A percentile compares a stretch with the other conserved stretches of the same genome.
Conservation (phyloP, 2,329 filamentous ascomycete species). For the Colletotrichum nymphaeae region DNA sequence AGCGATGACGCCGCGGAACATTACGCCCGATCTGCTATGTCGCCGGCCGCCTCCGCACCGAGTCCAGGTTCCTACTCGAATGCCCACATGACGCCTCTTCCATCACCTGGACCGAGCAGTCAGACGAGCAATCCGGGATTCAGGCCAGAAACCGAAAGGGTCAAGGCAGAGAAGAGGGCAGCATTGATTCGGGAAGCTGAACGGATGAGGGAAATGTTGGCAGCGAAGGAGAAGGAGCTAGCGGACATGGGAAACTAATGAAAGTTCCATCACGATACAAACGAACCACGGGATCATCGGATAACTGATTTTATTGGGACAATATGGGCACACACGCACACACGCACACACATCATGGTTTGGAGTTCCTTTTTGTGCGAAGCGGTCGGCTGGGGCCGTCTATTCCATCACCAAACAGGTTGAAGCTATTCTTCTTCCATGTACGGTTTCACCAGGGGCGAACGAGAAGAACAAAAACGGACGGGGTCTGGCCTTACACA, state of each 20-base stretch:
- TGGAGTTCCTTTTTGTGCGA: conserved; percentile 20
- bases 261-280: conserved; percentile 25
- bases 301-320: not conserved
- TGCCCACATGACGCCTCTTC: conserved; percentile 39
- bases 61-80: conserved; percentile 54
- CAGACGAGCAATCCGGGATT: conserved; percentile 42
- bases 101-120: conserved; percentile 41
- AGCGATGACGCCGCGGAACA: conserved; percentile 51
- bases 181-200: conserved; percentile 80
- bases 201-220: conserved; percentile 77
- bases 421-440: not conserved
- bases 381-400: not conserved
- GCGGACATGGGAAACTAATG: conserved; percentile 52
- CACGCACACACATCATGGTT: conserved; percentile 5
- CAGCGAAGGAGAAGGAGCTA: conserved; percentile 80
- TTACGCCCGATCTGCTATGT: conserved; percentile 58
- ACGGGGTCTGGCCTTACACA: conserved; percentile 12
- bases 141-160: conserved; percentile 58
- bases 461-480: conserved; percentile 16
- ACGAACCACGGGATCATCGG: conserved; percentile 12
- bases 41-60: conserved; percentile 52
- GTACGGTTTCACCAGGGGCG: not conserved
- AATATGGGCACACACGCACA: conserved; percentile 11
- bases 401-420: not conserved
- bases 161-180: conserved; percentile 71